Percentiles rank a stretch among this genome's conserved stretches.
These are phyloP conservation scores for Camptophora hylomeconis DNA, from an alignment of 2,329 filamentous ascomycete genomes.

Conservation along the genomic window DNA sequence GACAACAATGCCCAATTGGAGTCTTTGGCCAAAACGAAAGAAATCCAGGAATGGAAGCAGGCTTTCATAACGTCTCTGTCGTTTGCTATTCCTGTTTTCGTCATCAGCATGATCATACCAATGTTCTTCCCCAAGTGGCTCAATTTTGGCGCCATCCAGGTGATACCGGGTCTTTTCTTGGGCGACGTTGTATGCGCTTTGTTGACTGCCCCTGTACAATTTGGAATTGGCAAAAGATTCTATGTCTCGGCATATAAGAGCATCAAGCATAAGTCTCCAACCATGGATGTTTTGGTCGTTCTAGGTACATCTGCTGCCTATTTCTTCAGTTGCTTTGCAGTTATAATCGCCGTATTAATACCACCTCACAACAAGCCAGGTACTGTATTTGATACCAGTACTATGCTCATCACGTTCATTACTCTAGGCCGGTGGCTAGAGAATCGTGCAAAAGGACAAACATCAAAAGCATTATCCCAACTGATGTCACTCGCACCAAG, in stretches of 20 bases:
- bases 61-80: slow-evolving; percentile 65
- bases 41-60: slow-evolving; percentile 83
- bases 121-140: slow-evolving; percentile 66
- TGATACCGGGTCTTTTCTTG: slow-evolving; percentile 66
- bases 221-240: slow-evolving; percentile 88
- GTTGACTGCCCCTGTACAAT: slow-evolving; percentile 87
- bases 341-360: slow-evolving; percentile 67
- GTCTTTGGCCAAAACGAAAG: slow-evolving; percentile 87
- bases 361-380: slow-evolving; percentile 66
- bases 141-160: slow-evolving; percentile 59
- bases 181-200: slow-evolving; percentile 74
- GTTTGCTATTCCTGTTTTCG: slow-evolving; percentile 81
- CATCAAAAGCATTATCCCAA: slow-evolving; percentile 79
- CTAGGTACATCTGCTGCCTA: slow-evolving; percentile 90
- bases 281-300: slow-evolving; percentile 94
- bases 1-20: slow-evolving; percentile 96
- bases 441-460: slow-evolving; percentile 90
- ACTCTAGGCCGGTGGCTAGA: slow-evolving; percentile 83
- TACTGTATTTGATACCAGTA: slow-evolving; percentile 94
- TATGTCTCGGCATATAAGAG: slow-evolving; percentile 91
- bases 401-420: slow-evolving; percentile 95
- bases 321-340: slow-evolving; percentile 82
- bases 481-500: slow-evolving; percentile 94
- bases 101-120: slow-evolving; percentile 86
- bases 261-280: slow-evolving; percentile 76